Percentiles rank a stretch among this genome's conserved stretches.
phyloP scores from a whole-genome alignment of 768 basidiomycete genomes.

The Dacryopinax spathularia region DNA sequence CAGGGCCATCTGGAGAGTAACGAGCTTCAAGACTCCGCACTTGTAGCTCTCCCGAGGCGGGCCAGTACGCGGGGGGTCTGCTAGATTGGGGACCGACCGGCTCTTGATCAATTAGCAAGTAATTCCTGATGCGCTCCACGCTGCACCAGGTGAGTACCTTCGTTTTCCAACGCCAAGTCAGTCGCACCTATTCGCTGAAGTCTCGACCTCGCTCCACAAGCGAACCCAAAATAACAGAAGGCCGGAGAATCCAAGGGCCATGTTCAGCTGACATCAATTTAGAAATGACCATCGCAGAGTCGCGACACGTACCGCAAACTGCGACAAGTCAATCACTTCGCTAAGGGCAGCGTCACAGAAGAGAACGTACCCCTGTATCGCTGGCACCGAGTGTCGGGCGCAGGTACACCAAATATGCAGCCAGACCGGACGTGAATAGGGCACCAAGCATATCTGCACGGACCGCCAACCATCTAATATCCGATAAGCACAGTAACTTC shows the following conservation, averaged over 20 bases:
- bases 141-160: background rate
- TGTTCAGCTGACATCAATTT: background rate
- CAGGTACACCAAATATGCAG: slow-evolving; percentile 43
- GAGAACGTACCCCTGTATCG: slow-evolving; percentile 21
- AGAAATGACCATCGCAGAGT: background rate
- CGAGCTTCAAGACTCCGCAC: slow-evolving; percentile 5
- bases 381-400: slow-evolving; percentile 27
- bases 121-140: slow-evolving; percentile 8
- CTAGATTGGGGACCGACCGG: background rate
- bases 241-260: background rate
- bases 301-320: background rate
- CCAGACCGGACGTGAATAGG: slow-evolving; percentile 40
- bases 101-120: slow-evolving; percentile 7
- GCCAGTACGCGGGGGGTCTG: slow-evolving; percentile 10
- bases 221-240: slow-evolving; percentile 6
- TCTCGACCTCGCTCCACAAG: slow-evolving; percentile 5
- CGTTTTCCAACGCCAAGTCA: background rate
- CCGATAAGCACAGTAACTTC: background rate
- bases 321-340: background rate
- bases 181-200: background rate
- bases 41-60: background rate
- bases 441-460: slow-evolving; percentile 48
- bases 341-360: background rate
- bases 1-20: slow-evolving; percentile 7
- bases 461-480: slow-evolving; percentile 31